Base-by-base conservation (phyloP, 176 grass and related monocot species). In the Bonia amplexicaulis region DNA sequence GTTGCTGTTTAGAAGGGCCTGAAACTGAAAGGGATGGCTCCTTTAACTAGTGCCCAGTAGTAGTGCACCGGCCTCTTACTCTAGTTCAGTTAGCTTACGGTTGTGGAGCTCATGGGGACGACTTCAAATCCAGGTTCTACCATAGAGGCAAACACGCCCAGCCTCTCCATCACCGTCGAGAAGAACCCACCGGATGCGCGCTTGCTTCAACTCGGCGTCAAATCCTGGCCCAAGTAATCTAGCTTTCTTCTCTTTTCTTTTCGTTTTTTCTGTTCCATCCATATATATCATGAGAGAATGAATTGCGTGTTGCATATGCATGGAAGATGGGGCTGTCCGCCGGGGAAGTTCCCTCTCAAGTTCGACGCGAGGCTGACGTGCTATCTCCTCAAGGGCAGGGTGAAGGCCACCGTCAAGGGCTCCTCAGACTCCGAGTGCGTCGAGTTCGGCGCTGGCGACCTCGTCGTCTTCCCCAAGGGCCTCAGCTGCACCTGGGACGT, bases 401-500 rank as follows among this genome's bases (percentile, higher is more conserved):
- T 98, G 73, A 88, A 74, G 76, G 95, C 89, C 52, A 86, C 87
- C 82, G 77, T 87, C 66, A 98, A 90, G 86, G 95, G 80, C 7
- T 98, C 95, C 47, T 82, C 89, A 1, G 91, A 95, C 47, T 54
- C 52, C 52, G 52, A 54, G 64, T 89, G 64, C 61, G 89, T 98
- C 45, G 95, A 98, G 91, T 93, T 98, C 22, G 93, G 93, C 74
- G 95, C 93, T 60, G 93, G 95, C 6, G 95, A 98, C 79, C 87
- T 98, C 66, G 93, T 98, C 31, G 76, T 95, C 77, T 93, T 98
- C 90, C 93, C 95, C 79, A 95, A 92, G 82, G 95, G 95, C 51
- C 74, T 95, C 16, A 92, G 93, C 82, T 98, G 93, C 91, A 95
- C 93, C 79, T 98, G 95, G 95, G 91, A 95, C 62, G 89, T 98